Conservation (phyloP, 768 basidiomycete genomes). For the Glaciozyma antarctica region DNA sequence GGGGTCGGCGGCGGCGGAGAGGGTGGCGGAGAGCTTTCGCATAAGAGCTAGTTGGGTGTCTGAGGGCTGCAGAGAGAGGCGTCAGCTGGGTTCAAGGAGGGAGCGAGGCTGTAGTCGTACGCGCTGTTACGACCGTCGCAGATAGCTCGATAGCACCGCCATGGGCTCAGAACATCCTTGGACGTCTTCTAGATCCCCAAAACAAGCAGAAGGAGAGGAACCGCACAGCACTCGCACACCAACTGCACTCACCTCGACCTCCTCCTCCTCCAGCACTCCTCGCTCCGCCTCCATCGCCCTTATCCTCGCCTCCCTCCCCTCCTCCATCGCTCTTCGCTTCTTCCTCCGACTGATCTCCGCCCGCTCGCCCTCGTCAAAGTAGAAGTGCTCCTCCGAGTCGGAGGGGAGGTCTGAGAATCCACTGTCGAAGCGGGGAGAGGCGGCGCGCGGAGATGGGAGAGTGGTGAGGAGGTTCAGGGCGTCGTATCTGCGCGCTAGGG, state of each 20-base stretch:
- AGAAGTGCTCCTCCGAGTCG: constrained; percentile 75
- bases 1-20: constrained; percentile 63
- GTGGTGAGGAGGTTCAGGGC: constrained; percentile 62
- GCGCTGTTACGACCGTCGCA: too few species aligned
- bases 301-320: constrained; percentile 14
- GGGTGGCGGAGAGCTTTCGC: constrained; percentile 60
- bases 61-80: constrained; percentile 47
- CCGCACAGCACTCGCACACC: background rate
- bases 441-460: constrained; percentile 36
- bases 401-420: constrained; percentile 82
- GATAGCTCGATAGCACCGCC: too few species aligned
- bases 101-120: background rate
- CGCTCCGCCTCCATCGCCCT: constrained; percentile 33
- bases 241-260: background rate
- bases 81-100: background rate
- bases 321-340: constrained; percentile 12
- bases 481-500: constrained; percentile 54
- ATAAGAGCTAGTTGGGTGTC: constrained; percentile 57
- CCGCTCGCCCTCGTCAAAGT: constrained; percentile 56
- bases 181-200: background rate
- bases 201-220: too few species aligned
- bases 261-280: constrained; percentile 46
- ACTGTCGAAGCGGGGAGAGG: constrained; percentile 44
- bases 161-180: background rate
- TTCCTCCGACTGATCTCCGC: constrained; percentile 58